These are phyloP conservation scores for Ceratopteris richardii DNA, from an alignment of 75 land plant genomes.

Conservation along the genomic window DNA sequence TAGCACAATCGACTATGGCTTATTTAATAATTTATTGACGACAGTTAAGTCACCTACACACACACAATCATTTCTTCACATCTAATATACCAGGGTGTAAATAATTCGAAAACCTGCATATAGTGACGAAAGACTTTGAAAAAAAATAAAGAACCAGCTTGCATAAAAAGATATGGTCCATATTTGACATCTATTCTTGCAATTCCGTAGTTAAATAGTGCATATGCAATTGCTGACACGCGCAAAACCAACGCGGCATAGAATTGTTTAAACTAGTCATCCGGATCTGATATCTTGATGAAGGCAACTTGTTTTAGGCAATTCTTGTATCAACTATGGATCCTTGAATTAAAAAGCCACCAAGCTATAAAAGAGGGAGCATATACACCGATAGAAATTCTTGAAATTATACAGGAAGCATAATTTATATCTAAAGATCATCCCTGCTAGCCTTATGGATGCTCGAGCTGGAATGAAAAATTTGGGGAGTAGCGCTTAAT, in stretches of 20 bases:
- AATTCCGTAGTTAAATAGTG: constrained; percentile 83
- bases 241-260: constrained; percentile 63
- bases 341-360: constrained; percentile 55
- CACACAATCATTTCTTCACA: neutral
- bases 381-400: constrained; percentile 77
- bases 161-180: constrained; percentile 69
- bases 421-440: constrained; percentile 90
- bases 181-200: constrained; percentile 70
- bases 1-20: too few relatives aligned
- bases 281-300: constrained; percentile 72
- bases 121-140: constrained; percentile 84
- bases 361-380: constrained; percentile 70
- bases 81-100: neutral
- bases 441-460: constrained; percentile 93
- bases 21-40: neutral
- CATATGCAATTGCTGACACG: constrained; percentile 87
- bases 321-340: constrained; percentile 77
- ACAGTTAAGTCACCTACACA: neutral
- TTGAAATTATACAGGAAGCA: constrained; percentile 84
- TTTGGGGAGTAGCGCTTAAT: constrained; percentile 70
- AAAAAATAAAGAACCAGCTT: constrained; percentile 83
- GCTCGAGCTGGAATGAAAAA: constrained; percentile 81
- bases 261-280: constrained; percentile 75
- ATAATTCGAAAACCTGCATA: constrained; percentile 55
- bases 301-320: constrained; percentile 80